Conservation (phyloP, 106 monocot genomes). For the Triglochin maritima region DNA sequence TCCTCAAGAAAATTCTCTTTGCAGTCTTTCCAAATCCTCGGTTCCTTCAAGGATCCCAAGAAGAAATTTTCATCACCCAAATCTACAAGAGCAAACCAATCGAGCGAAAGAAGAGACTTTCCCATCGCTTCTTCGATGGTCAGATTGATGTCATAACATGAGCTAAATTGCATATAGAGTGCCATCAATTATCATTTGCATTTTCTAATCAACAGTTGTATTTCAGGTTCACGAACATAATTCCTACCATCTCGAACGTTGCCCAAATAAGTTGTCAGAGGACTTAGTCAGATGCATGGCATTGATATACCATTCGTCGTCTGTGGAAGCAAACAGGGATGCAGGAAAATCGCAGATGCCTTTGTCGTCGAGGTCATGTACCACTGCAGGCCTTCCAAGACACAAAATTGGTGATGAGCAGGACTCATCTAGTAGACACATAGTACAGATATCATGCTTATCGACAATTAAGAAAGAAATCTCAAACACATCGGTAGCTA, state of each 20-base stretch:
- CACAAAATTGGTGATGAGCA: conserved; percentile 18
- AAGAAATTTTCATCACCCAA: conserved; percentile 18
- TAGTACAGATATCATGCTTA: conserved; percentile 41
- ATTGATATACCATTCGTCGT: conserved; percentile 40
- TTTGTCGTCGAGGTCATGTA: conserved; percentile 50
- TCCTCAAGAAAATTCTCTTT: conserved; percentile 71
- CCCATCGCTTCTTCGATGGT: too few relatives aligned
- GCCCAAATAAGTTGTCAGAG: conserved; percentile 72
- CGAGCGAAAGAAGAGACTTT: not conserved
- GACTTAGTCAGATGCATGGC: conserved; percentile 82
- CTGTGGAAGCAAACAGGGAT: conserved; percentile 19
- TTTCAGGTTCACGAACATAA: too few relatives aligned
- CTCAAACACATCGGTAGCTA: conserved; percentile 36
- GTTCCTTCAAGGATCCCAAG: conserved; percentile 32
- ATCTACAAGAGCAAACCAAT: conserved; percentile 16
- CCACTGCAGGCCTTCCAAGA: conserved; percentile 32
- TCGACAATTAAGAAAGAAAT: conserved; percentile 38
- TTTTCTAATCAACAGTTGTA: too few relatives aligned
- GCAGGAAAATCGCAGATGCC: conserved; percentile 21
- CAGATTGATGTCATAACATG: too few relatives aligned
- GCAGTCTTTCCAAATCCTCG: conserved; percentile 39
- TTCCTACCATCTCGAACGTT: not conserved
- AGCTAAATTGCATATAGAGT: too few relatives aligned
- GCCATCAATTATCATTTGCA: too few relatives aligned
- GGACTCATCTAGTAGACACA: conserved; percentile 13